Base-by-base conservation (phyloP, 192 early-diverging fungal genomes). In the Backusella sp. region DNA sequence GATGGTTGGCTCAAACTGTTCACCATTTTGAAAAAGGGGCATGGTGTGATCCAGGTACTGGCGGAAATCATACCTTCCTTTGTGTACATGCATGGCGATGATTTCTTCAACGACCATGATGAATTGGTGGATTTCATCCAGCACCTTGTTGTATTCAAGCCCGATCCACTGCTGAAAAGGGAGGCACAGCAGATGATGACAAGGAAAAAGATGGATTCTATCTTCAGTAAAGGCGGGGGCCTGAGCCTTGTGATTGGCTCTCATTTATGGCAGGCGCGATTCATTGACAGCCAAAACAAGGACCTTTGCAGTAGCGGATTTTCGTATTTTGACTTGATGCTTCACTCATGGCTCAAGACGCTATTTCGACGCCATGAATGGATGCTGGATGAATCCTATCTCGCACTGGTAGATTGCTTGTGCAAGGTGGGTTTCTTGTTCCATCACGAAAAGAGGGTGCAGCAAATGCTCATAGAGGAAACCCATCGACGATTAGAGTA, bases 1-100 rank as follows among this genome's bases (percentile, higher is more conserved):
- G 56, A 82, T 35, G 86, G 86, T 12, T 88, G 86, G 86, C 19
- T 74, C 0, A 84, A 79, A 12, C 35, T 88, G n/a, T 56, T 70
- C 2, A 41, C 73, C 1, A 77, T 88, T 0, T 66, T 88, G 2
- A 78, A 77, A n/a, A 66, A 78, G 0, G 81, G 80, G 17, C 59
- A 62, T 3, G 68, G 76, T 2, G 49, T 80, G 17, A 53, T 80
- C 1, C 49, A 62, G 3, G 35, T 88, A 39, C 65, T 88, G 1
- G 66, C 77, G 1, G 68, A 75, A 4, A 72, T 79, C 6, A 75
- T 86, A 1, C 72, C 82, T 19, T 46, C 77, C 1, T 82, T 82
- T 70, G 77, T 76, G 11, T 82, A 82, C 19, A 72, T 82, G 73
- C 81, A 82, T 53, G 77, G 81, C 17, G 81, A 82, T 32, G 81